Base-by-base conservation (phyloP, 805 yeast genomes). In the Candida pini region DNA sequence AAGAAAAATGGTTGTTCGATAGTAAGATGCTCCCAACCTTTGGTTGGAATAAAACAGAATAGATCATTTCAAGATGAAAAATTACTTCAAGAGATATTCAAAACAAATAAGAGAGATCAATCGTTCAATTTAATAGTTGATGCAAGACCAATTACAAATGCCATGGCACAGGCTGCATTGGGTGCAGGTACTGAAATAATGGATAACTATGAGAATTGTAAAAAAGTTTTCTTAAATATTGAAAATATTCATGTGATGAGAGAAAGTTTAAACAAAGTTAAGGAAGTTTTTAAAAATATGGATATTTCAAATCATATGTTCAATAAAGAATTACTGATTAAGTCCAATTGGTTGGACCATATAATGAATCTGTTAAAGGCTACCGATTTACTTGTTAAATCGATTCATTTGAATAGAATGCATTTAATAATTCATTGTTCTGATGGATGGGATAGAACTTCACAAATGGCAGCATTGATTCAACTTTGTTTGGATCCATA, bases 101-200 rank as follows among this genome's bases (percentile, higher is more conserved):
- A 66, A 25, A 70, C 82, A 1, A 84, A 82, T 39, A 28, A 66
- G 54, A 35, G 60, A 49, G 28, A 49, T 35, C 25, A 36, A 17
- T 23, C 39, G 1, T 31, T 37, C 19, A 80, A 89, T 50, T 58
- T 92, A 19, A 78, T 92, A 20, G 90, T 87, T 4, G 98, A 92
- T 62, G 83, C 95, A 16, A 67, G 98, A 36, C 98, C 98, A 1
- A 58, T 88, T 18, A 82, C 97, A 0, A 92, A 92, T 58, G 97
- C 97, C 6, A 74, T 88, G 74, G 97, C 96, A 0, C 97, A 92
- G 50, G 85, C 86, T 30, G 97, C 97, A 0, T 62, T 92, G 12
- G 98, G 98, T 9, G 98, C 97, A n/a, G 98, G 98, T 1, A 82
- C 96, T 0, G 98, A 92, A 54, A 81, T 75, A 45, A 84, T 88